These are phyloP conservation scores for Moniliophthora roreri DNA, from an alignment of 1,284 basidiomycete species.

Conservation along the genomic window DNA sequence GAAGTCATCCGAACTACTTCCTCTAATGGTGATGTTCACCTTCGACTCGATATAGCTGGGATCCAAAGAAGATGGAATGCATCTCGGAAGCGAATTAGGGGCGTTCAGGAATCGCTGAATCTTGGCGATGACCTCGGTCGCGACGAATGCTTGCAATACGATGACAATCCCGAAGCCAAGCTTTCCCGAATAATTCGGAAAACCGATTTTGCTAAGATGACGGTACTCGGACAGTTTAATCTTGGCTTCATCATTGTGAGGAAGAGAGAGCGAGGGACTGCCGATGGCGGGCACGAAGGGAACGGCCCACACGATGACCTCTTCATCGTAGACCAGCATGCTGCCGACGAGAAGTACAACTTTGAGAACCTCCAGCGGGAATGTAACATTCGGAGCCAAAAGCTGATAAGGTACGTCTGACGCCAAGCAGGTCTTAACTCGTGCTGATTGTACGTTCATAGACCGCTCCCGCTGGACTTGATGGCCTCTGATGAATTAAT, in stretches of 20 bases:
- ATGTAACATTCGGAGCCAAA: constrained; percentile 87
- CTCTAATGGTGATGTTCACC: constrained; percentile 31
- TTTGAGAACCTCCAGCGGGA: constrained; percentile 92
- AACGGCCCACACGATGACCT: constrained; percentile 67
- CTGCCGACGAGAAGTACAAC: constrained; percentile 96
- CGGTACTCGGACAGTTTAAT: constrained; percentile 94
- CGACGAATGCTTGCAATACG: background rate
- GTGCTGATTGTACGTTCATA: constrained; percentile 29
- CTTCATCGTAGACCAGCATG: constrained; percentile 92
- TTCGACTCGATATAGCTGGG: constrained; percentile 46
- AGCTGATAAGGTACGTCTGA: constrained; percentile 67
- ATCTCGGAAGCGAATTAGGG: constrained; percentile 11
- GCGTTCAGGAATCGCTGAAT: background rate
- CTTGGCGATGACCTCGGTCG: background rate
- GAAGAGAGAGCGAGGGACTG: constrained; percentile 37
- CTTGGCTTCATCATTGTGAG: constrained; percentile 92
- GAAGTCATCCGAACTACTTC: constrained; percentile 47
- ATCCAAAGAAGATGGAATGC: constrained; percentile 38
- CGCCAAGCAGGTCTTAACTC: constrained; percentile 1
- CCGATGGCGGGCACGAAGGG: constrained; percentile 13
- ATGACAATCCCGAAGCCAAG: constrained; percentile 56
- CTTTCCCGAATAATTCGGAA: constrained; percentile 89
- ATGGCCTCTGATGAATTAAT: constrained; percentile 56
- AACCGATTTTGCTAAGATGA: constrained; percentile 84
- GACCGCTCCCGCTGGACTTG: constrained; percentile 79